Base-by-base conservation (phyloP, 306 rosid species). In the Dalbergia cochinchinensis region DNA sequence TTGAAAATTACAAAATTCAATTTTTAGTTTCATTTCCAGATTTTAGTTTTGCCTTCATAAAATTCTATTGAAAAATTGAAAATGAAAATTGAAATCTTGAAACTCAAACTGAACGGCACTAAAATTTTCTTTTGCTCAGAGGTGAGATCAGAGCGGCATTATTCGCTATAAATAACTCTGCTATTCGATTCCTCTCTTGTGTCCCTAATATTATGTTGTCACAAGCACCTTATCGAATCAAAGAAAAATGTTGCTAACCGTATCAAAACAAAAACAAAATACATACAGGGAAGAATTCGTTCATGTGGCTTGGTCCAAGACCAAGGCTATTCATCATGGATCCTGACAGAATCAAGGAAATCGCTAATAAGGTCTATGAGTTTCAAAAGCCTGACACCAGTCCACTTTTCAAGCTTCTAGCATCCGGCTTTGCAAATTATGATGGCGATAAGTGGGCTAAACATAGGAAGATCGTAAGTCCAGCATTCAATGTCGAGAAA, bases 401-500 rank as follows among this genome's bases (percentile, higher is more conserved):
- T 60, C 86, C 86, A 48, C 83, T 83, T 31, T 78, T 83, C 80
- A 83, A 59, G 68, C 86, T 83, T 67, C 68, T 78, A 9, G 86
- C 83, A 37, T 83, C 86, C 0, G 86, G 86, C 20, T 78, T 78
- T 78, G 86, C 86, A 50, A 83, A 78, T 67, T 83, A 78, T 50
- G 86, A 83, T 60, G 86, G 86, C 9, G 86, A 83, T 44, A 83
- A 78, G 72, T 83, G 86, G 86, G 86, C 86, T 12, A 83, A 83
- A 73, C 86, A 83, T 22, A 66, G 83, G 44, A 83, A 66, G 79
- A 83, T 83, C 54, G 86, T 83, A 1, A 83, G 77, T 50, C 86
- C 83, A 5, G 86, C 86, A 50, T 83, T 83, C 68, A 83, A 78
- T 41, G 77, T 78, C 4, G 83, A 83, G 68, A 83, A 73, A 83